These are phyloP conservation scores for Didymella pomorum DNA, from an alignment of 2,329 filamentous ascomycete species.

Conservation along the genomic window DNA sequence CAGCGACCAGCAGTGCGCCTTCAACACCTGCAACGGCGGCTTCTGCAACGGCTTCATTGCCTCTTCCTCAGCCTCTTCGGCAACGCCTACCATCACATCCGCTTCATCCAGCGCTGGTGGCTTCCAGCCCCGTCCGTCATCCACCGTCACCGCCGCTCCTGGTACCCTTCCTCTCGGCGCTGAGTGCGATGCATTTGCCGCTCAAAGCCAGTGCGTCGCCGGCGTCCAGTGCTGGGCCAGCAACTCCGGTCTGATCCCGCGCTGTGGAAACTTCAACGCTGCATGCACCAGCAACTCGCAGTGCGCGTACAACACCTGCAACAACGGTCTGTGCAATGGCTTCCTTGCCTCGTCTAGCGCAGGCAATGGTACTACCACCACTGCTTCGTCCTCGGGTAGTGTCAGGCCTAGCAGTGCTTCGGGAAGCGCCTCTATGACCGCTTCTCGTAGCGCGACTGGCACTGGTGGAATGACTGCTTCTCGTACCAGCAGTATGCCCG, in stretches of 20 bases:
- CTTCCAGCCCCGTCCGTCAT: slow-evolving; percentile 18
- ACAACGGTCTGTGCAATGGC: slow-evolving; percentile 28
- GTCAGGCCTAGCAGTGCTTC: slow-evolving; percentile 1
- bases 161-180: slow-evolving; percentile 29
- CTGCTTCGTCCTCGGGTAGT: not conserved
- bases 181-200: slow-evolving; percentile 24
- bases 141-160: slow-evolving; percentile 24
- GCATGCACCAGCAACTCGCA: slow-evolving; percentile 22
- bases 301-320: slow-evolving; percentile 30
- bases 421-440: not conserved
- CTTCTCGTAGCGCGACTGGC: slow-evolving; percentile 3
- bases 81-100: slow-evolving; percentile 15
- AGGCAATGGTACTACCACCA: slow-evolving; percentile 19
- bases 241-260: slow-evolving; percentile 22
- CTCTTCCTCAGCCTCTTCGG: slow-evolving; percentile 16
- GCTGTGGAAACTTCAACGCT: slow-evolving; percentile 33
- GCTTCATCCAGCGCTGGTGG: slow-evolving; percentile 5
- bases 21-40: slow-evolving; percentile 31
- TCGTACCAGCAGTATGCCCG: slow-evolving; percentile 11
- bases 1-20: slow-evolving; percentile 30
- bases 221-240: slow-evolving; percentile 28
- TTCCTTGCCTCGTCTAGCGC: slow-evolving; percentile 13
- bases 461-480: slow-evolving; percentile 2
- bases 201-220: slow-evolving; percentile 20
- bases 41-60: slow-evolving; percentile 29